These are phyloP conservation scores for Anisodus acutangulus DNA, from an alignment of 257 asterid species.

Conservation along the genomic window DNA sequence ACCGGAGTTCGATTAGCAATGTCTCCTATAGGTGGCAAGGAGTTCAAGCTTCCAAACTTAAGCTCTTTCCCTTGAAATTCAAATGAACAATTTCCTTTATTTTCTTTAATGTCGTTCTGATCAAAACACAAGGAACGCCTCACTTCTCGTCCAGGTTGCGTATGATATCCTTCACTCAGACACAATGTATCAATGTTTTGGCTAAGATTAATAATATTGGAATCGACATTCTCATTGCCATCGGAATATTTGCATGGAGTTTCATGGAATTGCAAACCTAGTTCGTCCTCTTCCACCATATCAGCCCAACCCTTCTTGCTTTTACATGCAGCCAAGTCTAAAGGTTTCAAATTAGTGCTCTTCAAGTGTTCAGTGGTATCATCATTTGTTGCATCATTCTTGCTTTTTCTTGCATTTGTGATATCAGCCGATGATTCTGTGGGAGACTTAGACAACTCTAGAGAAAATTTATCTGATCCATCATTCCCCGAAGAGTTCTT, in stretches of 20 bases:
- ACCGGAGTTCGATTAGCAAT: slow-evolving; percentile 29
- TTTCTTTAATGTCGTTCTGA: slow-evolving; percentile 29
- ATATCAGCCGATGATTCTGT: slow-evolving; percentile 23
- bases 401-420: background rate
- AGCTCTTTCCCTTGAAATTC: slow-evolving; percentile 41
- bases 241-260: slow-evolving; percentile 33
- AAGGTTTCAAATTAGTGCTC: slow-evolving; percentile 18
- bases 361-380: slow-evolving; percentile 29
- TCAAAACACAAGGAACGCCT: slow-evolving; percentile 53
- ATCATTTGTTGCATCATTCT: no score
- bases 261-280: slow-evolving; percentile 33
- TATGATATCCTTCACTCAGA: slow-evolving; percentile 54
- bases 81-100: slow-evolving; percentile 29
- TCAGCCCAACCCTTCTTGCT: slow-evolving; percentile 76
- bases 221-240: slow-evolving; percentile 40
- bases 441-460: slow-evolving; percentile 30
- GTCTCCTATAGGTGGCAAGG: slow-evolving; percentile 29
- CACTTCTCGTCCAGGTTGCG: slow-evolving; percentile 61
- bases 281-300: slow-evolving; percentile 77
- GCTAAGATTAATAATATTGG: slow-evolving; percentile 44
- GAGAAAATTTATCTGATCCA: slow-evolving; percentile 26
- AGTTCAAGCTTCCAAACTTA: slow-evolving; percentile 39
- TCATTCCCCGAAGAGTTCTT: background rate
- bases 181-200: slow-evolving; percentile 40
- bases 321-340: slow-evolving; percentile 15